Conservation (phyloP, 2,329 filamentous ascomycete genomes). For the Penicillium capsulatum region DNA sequence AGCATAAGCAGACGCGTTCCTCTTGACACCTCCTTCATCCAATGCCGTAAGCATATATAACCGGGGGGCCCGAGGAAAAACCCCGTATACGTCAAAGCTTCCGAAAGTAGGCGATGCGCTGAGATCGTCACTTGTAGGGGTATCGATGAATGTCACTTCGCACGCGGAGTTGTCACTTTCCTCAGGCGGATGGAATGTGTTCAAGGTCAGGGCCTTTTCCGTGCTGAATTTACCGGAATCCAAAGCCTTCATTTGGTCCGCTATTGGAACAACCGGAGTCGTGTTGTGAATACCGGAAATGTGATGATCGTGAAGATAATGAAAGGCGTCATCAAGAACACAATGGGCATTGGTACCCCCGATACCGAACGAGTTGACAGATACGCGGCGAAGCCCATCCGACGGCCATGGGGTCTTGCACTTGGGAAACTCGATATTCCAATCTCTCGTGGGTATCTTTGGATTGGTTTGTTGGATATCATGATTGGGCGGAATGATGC, state of each 20-base stretch:
- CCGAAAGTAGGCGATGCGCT: conserved; percentile 7
- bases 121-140: conserved; percentile 11
- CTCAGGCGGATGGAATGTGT: conserved; percentile 2
- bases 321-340: conserved; percentile 30
- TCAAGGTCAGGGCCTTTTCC: background rate
- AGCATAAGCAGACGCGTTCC: conserved; percentile 14
- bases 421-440: conserved; percentile 28
- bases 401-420: conserved; percentile 28
- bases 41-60: conserved; percentile 20
- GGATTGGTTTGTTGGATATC: conserved; percentile 41
- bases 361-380: conserved; percentile 39
- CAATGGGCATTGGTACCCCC: conserved; percentile 35
- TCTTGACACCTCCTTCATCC: conserved; percentile 23
- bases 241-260: background rate
- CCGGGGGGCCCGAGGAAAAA: conserved; percentile 5
- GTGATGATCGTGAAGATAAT: conserved; percentile 16
- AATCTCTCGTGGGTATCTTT: conserved; percentile 33
- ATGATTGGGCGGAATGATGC: conserved; percentile 43
- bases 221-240: background rate
- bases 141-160: conserved; percentile 8
- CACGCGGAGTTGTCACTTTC: conserved; percentile 11
- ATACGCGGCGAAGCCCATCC: conserved; percentile 21
- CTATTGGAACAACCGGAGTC: conserved; percentile 1
- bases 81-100: background rate
- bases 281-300: conserved; percentile 14